Conservation (phyloP, 2,329 filamentous ascomycete genomes). For the Pseudogymnoascus sp. region DNA sequence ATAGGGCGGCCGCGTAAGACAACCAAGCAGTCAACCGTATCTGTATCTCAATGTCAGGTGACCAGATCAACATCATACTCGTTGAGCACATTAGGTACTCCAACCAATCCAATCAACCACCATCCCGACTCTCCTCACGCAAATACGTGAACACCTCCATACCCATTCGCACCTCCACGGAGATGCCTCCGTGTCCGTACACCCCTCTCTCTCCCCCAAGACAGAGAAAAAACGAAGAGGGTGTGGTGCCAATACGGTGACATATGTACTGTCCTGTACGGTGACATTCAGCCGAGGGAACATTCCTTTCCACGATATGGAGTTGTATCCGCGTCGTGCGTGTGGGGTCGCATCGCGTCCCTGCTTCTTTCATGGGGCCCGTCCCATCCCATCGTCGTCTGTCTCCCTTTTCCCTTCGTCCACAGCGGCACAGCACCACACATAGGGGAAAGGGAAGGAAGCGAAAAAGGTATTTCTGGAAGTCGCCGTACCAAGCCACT, state of each 20-base stretch:
- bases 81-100: neutral
- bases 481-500: neutral
- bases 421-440: neutral
- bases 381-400: neutral
- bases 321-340: neutral
- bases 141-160: neutral
- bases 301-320: neutral
- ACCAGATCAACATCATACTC: neutral
- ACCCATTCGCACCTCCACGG: neutral
- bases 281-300: constrained; percentile 1
- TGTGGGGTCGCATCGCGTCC: neutral
- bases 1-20: no score
- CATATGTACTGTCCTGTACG: neutral
- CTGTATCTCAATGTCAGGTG: neutral
- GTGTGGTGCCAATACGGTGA: neutral
- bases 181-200: neutral
- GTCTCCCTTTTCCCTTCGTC: neutral
- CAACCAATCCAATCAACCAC: neutral
- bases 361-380: neutral
- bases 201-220: neutral
- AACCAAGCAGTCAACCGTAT: neutral
- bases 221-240: neutral
- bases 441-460: neutral
- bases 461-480: neutral
- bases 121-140: neutral